Percentiles rank a stretch among this genome's conserved stretches.
Conservation (phyloP, 2,329 filamentous ascomycete species). For the Mycosphaerella sp. region DNA sequence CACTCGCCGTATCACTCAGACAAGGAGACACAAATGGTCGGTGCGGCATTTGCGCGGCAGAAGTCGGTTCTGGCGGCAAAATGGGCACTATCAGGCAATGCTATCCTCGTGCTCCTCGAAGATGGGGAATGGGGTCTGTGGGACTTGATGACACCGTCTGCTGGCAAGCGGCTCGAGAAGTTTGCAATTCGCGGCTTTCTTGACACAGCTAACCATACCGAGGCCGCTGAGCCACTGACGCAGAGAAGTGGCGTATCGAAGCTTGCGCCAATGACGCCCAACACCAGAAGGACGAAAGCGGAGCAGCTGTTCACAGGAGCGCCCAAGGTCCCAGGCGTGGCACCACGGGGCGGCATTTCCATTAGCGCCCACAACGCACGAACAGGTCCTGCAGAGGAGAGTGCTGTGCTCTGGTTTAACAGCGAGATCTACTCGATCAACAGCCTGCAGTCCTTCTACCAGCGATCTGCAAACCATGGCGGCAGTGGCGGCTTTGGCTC, state of each 20-base stretch:
- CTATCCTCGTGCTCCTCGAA: conserved; percentile 42
- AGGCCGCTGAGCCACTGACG: conserved; percentile 25
- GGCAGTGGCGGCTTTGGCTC: conserved; percentile 32
- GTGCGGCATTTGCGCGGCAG: conserved; percentile 34
- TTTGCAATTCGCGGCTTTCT: conserved; percentile 31
- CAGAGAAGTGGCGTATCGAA: conserved; percentile 31
- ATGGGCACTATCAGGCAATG: conserved; percentile 43
- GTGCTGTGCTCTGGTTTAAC: conserved; percentile 44
- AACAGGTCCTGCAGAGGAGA: conserved; percentile 38
- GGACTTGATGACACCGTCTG: conserved; percentile 32
- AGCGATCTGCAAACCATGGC: conserved; percentile 33
- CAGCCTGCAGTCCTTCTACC: conserved; percentile 42
- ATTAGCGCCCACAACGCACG: conserved; percentile 31
- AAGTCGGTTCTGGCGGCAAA: conserved; percentile 45
- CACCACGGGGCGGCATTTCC: conserved; percentile 39
- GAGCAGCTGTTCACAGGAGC: conserved; percentile 42
- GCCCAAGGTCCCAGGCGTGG: conserved; percentile 28
- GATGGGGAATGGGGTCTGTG: conserved; percentile 51
- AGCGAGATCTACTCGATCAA: conserved; percentile 41
- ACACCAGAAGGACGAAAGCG: conserved; percentile 43
- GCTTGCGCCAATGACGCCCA: conserved; percentile 47
- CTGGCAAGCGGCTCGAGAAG: conserved; percentile 22
- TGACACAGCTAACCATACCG: conserved; percentile 20
- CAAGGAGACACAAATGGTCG: conserved; percentile 17
- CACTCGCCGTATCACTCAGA: conserved; percentile 24